These are phyloP conservation scores for Circinella umbellata DNA, from an alignment of 371 early-diverging fungal genomes.

Conservation along the genomic window DNA sequence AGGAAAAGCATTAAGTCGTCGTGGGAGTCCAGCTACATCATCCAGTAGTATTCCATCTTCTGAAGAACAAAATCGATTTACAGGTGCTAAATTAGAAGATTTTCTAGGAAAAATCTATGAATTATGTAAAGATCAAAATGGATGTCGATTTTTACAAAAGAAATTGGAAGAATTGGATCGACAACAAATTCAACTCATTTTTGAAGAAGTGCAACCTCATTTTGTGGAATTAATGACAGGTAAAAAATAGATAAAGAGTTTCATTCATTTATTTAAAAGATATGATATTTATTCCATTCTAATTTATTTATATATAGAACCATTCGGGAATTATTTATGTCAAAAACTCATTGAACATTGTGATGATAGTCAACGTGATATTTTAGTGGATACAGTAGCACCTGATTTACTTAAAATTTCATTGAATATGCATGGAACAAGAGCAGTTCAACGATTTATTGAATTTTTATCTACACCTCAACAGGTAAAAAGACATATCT, in stretches of 20 bases:
- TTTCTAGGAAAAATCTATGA: constrained; percentile 74
- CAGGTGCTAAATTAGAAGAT: constrained; percentile 69
- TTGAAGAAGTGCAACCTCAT: constrained; percentile 73
- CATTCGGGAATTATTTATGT: constrained; percentile 93
- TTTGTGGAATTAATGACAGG: constrained; percentile 85
- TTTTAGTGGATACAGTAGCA: constrained; percentile 73
- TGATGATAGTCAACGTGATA: constrained; percentile 73
- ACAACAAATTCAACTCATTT: constrained; percentile 65
- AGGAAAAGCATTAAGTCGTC: constrained; percentile 8
- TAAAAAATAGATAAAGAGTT: constrained; percentile 14
- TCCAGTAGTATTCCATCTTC: constrained; percentile 12
- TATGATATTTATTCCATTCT: no score
- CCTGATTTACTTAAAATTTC: constrained; percentile 81
- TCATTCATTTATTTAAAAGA: neutral
- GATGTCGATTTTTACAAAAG: constrained; percentile 88
- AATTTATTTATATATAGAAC: constrained; percentile 70
- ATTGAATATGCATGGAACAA: constrained; percentile 96
- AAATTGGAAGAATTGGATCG: constrained; percentile 79
- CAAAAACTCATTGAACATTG: constrained; percentile 88
- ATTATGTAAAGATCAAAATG: constrained; percentile 90
- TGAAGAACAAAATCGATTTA: constrained; percentile 61
- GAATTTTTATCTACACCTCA: constrained; percentile 74
- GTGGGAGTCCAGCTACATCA: constrained; percentile 3
- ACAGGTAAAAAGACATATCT: constrained; percentile 45
- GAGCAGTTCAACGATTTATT: constrained; percentile 95